Percentiles rank a stretch among this genome's conserved stretches.
phyloP scores from a whole-genome alignment of 768 basidiomycete genomes.

The Lactifluus echinatus region DNA sequence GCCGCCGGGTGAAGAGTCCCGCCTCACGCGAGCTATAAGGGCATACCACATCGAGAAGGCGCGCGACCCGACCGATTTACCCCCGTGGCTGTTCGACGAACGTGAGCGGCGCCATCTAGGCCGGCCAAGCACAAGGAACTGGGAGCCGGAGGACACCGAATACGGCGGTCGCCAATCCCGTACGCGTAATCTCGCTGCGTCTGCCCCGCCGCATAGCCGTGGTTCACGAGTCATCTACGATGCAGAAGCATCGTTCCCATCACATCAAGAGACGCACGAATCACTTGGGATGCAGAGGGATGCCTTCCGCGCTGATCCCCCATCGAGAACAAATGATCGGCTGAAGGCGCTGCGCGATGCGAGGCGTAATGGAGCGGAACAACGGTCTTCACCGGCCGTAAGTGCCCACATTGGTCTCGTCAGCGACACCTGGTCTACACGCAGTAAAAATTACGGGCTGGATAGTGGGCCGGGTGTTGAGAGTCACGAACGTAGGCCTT shows the following conservation, averaged over 20 bases:
- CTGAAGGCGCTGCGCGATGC: conserved; percentile 44
- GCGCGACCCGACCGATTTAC: conserved; percentile 46
- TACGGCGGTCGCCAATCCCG: conserved; percentile 18
- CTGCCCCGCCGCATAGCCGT: conserved; percentile 21
- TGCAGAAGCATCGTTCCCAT: conserved; percentile 19
- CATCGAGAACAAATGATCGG: conserved; percentile 37
- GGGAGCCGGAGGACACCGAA: conserved; percentile 9
- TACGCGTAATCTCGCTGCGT: no score
- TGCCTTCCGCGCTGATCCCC: conserved; percentile 19
- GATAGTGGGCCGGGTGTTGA: neutral
- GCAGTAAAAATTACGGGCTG: neutral
- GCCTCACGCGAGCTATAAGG: conserved; percentile 56
- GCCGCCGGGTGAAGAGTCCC: conserved; percentile 48
- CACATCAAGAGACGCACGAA: neutral
- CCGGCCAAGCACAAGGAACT: conserved; percentile 17
- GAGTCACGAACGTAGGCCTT: neutral
- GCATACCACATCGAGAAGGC: conserved; percentile 59
- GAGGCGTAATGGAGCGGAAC: conserved; percentile 32
- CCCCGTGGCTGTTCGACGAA: conserved; percentile 57
- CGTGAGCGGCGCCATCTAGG: conserved; percentile 37
- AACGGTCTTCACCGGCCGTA: neutral
- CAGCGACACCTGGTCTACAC: neutral
- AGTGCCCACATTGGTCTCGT: neutral
- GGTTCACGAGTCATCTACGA: conserved; percentile 35
- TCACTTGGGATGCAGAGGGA: neutral